These are phyloP conservation scores for Beauveria pseudobassiana DNA, from an alignment of 2,329 filamentous ascomycete species.

Conservation along the genomic window DNA sequence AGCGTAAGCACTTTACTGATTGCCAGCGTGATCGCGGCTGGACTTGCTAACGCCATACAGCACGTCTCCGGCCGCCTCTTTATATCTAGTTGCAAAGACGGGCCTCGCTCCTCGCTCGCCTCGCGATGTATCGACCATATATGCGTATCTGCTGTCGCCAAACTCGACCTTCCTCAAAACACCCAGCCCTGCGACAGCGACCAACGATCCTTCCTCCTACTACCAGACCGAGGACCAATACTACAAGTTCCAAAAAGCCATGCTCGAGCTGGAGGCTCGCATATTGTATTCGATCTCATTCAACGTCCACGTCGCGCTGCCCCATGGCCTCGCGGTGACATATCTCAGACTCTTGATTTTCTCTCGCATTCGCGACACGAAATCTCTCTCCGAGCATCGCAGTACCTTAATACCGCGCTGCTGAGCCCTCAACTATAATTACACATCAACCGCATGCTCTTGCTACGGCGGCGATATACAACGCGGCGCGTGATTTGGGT, in stretches of 20 bases:
- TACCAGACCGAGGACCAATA: slow-evolving; percentile 70
- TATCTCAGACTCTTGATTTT: slow-evolving; percentile 87
- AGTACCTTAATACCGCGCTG: slow-evolving; percentile 78
- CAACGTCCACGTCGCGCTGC: slow-evolving; percentile 75
- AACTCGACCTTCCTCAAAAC: slow-evolving; percentile 47
- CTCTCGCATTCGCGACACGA: slow-evolving; percentile 36
- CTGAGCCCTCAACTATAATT: slow-evolving; percentile 83
- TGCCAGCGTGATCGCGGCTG: not conserved
- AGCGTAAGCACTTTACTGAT: slow-evolving; percentile 34
- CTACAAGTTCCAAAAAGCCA: slow-evolving; percentile 50
- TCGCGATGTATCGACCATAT: slow-evolving; percentile 77
- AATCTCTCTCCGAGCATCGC: slow-evolving; percentile 59
- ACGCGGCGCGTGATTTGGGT: slow-evolving; percentile 69
- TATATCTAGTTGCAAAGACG: slow-evolving; percentile 80
- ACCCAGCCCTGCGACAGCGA: slow-evolving; percentile 22
- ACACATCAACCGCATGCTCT: slow-evolving; percentile 82
- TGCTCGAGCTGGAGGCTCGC: slow-evolving; percentile 69
- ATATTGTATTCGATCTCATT: slow-evolving; percentile 73
- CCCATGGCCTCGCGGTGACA: slow-evolving; percentile 79
- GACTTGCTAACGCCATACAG: slow-evolving; percentile 32
- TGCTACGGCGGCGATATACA: slow-evolving; percentile 83
- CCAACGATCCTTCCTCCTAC: slow-evolving; percentile 45
- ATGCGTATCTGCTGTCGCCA: slow-evolving; percentile 67
- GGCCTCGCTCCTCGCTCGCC: slow-evolving; percentile 66
- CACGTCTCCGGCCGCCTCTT: slow-evolving; percentile 73